Conservation (phyloP, 139 green algal species). For the Yamagishiella unicocca region DNA sequence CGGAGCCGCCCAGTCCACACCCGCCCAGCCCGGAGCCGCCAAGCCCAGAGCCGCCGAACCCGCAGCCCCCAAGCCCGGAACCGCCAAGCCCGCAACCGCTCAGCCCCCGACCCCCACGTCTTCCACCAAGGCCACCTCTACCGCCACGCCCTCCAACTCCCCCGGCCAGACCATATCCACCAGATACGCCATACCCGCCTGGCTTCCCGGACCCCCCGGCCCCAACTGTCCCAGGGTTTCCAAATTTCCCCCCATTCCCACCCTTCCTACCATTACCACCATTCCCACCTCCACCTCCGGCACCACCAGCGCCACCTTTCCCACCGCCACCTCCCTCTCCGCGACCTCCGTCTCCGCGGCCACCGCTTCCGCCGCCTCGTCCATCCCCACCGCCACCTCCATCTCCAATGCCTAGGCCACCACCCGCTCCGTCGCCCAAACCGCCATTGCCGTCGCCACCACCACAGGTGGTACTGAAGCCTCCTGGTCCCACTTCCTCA, state of each 20-base stretch:
- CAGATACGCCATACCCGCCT: constrained; percentile 8
- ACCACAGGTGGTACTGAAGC: too few species aligned
- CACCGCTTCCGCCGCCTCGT: background rate
- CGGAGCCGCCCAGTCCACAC: background rate
- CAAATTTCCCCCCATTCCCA: background rate
- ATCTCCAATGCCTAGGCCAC: background rate
- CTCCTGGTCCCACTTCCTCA: too few species aligned
- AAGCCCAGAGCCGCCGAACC: constrained; percentile 1
- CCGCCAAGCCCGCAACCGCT: too few species aligned
- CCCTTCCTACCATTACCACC: background rate
- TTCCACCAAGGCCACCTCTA: background rate
- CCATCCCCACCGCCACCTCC: background rate
- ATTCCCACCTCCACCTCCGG: background rate
- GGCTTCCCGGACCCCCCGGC: background rate
- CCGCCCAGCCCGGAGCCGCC: background rate
- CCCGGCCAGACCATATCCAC: background rate
- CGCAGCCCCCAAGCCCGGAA: constrained; percentile 5
- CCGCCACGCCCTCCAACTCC: background rate
- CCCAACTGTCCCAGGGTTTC: background rate
- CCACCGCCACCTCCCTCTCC: background rate
- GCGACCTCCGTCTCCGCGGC: background rate
- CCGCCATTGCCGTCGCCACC: background rate
- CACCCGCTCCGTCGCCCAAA: background rate
- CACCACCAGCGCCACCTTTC: background rate
- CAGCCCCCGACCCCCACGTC: background rate